Evolutionary conservation across 2,329 filamentous ascomycete species (phyloP), one percentile per base, ranked within the genome.

Genomic region (Cylindrodendrum hubeiense): DNA sequence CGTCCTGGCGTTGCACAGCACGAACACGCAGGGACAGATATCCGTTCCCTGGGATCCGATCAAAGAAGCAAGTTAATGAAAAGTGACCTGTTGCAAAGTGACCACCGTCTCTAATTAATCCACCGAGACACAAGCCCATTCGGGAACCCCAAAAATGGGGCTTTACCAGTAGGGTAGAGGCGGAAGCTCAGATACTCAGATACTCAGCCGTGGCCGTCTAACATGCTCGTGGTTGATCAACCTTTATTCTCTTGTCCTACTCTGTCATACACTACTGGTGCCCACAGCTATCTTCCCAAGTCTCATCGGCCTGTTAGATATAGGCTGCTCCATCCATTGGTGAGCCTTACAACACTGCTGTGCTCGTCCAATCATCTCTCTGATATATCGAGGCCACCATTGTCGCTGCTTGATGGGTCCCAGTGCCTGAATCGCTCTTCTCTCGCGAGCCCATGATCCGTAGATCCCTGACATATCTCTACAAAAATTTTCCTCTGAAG

Each of bases 401-500:
- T n/a, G 7, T 39, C 24, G 15, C 50, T 53, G 21, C n/a, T 17
- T 12, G 30, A 19, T 22, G 24, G 17, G 15, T n/a, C n/a, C 17
- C 17, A 39, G 37, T 50, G 24, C 34, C 50, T 46, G 39, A 22
- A 28, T 49, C 50, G 17, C 37, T 26, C 8, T 37, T 37, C 54
- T 53, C 53, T 30, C 37, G 21, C 33, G 39, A 57, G 46, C 43
- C 34, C 43, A 47, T 55, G 47, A 34, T 64, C 54, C 50, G 50
- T 50, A 28, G 57, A 49, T 60, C 56, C 46, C 37, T 24, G 34
- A 19, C 47, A 15, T 65, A 61, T 43, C 19, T 60, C 56, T 65
- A 65, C 62, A 63, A 26, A 47, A 34, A 17, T 56, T 65, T 52
- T 41, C 52, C 57, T 21, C 57, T 41, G 57, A 47, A 56, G 57